Base-by-base conservation (phyloP, 345 rosid genomes). In the Linum tenue region DNA sequence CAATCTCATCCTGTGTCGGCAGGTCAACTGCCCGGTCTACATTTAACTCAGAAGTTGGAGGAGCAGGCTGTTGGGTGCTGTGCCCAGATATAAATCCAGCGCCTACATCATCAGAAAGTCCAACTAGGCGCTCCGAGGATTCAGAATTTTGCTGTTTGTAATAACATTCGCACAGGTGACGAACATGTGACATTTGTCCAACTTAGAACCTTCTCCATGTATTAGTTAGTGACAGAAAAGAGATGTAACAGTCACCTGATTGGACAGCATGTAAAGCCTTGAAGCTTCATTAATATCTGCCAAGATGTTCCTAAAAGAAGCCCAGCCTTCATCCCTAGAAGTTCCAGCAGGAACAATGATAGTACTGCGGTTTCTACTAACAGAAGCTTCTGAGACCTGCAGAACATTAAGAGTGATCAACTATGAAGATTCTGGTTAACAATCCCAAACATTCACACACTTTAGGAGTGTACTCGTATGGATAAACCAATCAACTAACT, bases 21-120 rank as follows among this genome's bases (percentile, higher is more conserved):
- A 80, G 78, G 53, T 94, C 97, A 40, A 73, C 79, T 37, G 91
- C 73, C 72, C 91, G 79, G 41, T 94, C 98, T 48, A 70, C 86
- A 73, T 79, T 82, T 75, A 82, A 72, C 56, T 90, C 96, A 42
- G 95, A 82, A 74, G 85, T 75, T 44, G 92, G 68, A 72, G 78
- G 73, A 41, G 89, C 31, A 22, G 31, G 31, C 31, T 22, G 83
- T 67, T 92, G 99, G 64, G 77, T 84, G 62, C 88, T 82, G 64
- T 90, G 91, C 43, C 99, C 99, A 74, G 99, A 80, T 76, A 94
- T 94, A 77, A 94, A 94, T 66, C 99, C 99, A 70, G 97, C 99
- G 69, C 97, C 99, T 3, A 94, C 99, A 75, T 94, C 99, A 81
- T 94, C 94, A 7, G 98, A 92, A 64, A 92, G 97, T 65, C 96